Conservation (phyloP, 2,329 filamentous ascomycete genomes). For the Beauveria pseudobassiana region DNA sequence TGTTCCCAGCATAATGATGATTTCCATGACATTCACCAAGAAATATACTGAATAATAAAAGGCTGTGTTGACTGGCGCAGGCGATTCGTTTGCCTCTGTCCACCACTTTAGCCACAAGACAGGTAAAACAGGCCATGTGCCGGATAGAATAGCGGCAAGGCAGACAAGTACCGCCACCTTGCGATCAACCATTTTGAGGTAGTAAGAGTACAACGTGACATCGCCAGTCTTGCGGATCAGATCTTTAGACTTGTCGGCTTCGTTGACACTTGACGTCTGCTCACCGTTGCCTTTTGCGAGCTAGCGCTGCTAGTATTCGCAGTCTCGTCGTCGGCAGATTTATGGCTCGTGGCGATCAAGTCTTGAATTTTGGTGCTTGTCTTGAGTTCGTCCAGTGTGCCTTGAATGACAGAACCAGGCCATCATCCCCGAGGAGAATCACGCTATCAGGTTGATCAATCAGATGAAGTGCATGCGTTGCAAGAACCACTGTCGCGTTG, state of each 20-base stretch:
- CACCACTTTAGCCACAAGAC: conserved; percentile 20
- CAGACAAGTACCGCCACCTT: neutral
- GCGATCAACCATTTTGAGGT: conserved; percentile 5
- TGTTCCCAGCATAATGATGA: conserved; percentile 7
- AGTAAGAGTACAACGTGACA: conserved; percentile 15
- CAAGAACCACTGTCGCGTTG: conserved; percentile 19
- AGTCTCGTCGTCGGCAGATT: neutral
- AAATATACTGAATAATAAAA: conserved; percentile 17
- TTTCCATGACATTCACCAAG: conserved; percentile 10
- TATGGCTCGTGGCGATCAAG: conserved; percentile 5
- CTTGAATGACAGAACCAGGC: neutral
- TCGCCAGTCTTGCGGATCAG: conserved; percentile 13
- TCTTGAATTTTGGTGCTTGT: neutral
- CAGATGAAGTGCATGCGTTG: conserved; percentile 21
- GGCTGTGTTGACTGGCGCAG: conserved; percentile 14
- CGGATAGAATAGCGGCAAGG: neutral
- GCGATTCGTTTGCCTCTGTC: conserved; percentile 16
- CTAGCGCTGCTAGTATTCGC: neutral
- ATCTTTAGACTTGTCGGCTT: conserved; percentile 6
- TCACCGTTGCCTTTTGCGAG: conserved; percentile 11
- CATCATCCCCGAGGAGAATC: neutral
- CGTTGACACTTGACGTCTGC: neutral
- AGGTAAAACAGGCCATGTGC: neutral
- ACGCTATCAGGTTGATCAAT: conserved; percentile 17
- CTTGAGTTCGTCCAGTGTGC: conserved; percentile 2